Conservation (phyloP, 164 flowering plant genomes). For the Tinospora cordifolia region DNA sequence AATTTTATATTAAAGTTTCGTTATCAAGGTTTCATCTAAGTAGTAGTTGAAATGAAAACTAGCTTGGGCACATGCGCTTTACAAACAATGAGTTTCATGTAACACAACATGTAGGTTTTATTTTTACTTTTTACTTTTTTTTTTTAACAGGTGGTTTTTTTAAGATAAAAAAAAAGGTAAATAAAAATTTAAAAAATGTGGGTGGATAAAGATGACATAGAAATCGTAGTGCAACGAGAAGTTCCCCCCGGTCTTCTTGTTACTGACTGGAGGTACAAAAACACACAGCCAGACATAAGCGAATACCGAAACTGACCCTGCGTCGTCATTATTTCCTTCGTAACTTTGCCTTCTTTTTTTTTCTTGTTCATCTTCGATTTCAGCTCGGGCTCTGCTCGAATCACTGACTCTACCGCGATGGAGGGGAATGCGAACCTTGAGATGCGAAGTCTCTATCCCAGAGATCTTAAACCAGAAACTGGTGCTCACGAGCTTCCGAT, state of each 20-base stretch:
- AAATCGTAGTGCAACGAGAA: background rate
- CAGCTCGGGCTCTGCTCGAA: background rate
- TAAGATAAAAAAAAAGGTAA: too few species aligned
- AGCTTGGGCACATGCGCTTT: too few species aligned
- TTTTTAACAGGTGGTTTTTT: too few species aligned
- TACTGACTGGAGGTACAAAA: conserved; percentile 9
- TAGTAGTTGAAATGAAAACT: too few species aligned
- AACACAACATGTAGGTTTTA: too few species aligned
- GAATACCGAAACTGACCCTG: conserved; percentile 10
- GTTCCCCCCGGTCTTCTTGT: background rate
- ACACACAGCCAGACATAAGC: background rate
- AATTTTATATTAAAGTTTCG: too few species aligned
- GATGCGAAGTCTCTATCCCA: background rate
- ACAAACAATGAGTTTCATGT: too few species aligned
- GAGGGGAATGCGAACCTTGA: conserved; percentile 15
- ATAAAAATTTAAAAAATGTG: background rate
- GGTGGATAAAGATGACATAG: background rate
- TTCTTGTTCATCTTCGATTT: background rate
- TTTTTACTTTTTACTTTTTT: too few species aligned
- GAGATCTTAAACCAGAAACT: conserved; percentile 6
- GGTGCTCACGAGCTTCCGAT: conserved; percentile 17
- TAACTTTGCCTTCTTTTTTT: background rate
- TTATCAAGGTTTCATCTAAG: too few species aligned
- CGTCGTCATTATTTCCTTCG: background rate
- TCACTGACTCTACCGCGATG: conserved; percentile 13